Conservation (phyloP, 2,329 filamentous ascomycete species). For the Penicillium thymicola region DNA sequence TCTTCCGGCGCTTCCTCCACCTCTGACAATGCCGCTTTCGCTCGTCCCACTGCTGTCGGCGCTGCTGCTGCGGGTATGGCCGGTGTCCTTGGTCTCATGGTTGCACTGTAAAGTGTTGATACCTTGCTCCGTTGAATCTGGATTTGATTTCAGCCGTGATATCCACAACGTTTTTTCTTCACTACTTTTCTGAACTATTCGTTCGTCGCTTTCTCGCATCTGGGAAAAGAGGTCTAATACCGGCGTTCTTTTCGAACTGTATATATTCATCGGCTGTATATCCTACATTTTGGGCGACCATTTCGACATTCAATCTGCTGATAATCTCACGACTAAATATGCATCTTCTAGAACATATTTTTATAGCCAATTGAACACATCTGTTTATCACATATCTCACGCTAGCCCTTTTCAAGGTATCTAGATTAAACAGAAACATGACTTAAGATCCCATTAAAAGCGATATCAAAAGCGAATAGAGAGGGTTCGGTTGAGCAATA, state of each 20-base stretch:
- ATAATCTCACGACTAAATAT: neutral
- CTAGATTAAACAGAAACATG: neutral
- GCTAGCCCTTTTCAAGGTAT: neutral
- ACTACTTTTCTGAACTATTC: neutral
- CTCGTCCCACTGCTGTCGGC: conserved; percentile 22
- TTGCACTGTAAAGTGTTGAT: conserved; percentile 25
- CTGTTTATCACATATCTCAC: neutral
- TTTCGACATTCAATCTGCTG: neutral
- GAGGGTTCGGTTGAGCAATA: neutral
- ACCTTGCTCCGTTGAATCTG: neutral
- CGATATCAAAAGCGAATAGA: neutral
- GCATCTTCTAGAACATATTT: neutral
- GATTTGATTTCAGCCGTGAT: neutral
- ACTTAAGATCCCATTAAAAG: too few species aligned
- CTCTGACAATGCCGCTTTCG: conserved; percentile 18
- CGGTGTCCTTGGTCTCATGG: conserved; percentile 31
- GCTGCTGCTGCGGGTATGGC: conserved; percentile 25
- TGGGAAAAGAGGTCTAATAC: neutral
- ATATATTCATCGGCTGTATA: conserved; percentile 2
- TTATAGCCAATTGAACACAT: neutral
- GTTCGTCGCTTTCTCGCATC: conserved; percentile 1
- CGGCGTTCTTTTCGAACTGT: conserved; percentile 1
- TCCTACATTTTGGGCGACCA: neutral
- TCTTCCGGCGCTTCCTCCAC: conserved; percentile 10
- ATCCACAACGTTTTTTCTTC: neutral